These are phyloP conservation scores for Macroventuria anomochaeta DNA, from an alignment of 2,329 filamentous ascomycete species.

Conservation along the genomic window DNA sequence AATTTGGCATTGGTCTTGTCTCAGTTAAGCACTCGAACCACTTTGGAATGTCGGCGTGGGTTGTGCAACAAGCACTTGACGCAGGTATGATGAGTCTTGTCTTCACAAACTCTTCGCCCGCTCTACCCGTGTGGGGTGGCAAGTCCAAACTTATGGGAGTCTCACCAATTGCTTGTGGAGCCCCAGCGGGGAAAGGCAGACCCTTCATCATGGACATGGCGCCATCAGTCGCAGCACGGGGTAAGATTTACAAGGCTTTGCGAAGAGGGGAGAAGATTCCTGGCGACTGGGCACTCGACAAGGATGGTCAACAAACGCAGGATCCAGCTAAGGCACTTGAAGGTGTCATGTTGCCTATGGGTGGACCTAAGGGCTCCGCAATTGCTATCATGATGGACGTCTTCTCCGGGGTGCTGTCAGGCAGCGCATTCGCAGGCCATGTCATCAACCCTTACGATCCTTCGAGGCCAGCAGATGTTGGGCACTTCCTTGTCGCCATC, in stretches of 20 bases:
- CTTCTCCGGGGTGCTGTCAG: conserved; percentile 79
- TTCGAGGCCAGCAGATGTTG: conserved; percentile 71
- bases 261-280: conserved; percentile 73
- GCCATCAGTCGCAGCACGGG: conserved; percentile 71
- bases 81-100: conserved; percentile 68
- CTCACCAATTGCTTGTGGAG: conserved; percentile 76
- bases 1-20: conserved; percentile 76
- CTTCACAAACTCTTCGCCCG: conserved; percentile 69
- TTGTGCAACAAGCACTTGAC: conserved; percentile 78
- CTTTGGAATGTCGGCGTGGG: conserved; percentile 83
- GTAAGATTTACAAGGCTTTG: conserved; percentile 75
- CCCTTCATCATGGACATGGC: conserved; percentile 81
- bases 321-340: conserved; percentile 74
- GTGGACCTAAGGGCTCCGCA: conserved; percentile 80
- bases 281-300: conserved; percentile 75
- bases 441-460: conserved; percentile 80
- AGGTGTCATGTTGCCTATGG: conserved; percentile 81
- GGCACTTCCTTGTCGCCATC: conserved; percentile 70
- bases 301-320: conserved; percentile 70
- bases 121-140: conserved; percentile 74
- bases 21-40: conserved; percentile 79
- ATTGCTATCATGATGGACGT: conserved; percentile 88
- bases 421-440: conserved; percentile 77
- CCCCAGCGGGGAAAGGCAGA: conserved; percentile 65
- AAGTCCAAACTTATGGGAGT: conserved; percentile 74